Evolutionary conservation across 192 early-diverging fungal species (phyloP), one percentile per base, ranked within the genome.

Genomic region (Coemansia sp.): DNA sequence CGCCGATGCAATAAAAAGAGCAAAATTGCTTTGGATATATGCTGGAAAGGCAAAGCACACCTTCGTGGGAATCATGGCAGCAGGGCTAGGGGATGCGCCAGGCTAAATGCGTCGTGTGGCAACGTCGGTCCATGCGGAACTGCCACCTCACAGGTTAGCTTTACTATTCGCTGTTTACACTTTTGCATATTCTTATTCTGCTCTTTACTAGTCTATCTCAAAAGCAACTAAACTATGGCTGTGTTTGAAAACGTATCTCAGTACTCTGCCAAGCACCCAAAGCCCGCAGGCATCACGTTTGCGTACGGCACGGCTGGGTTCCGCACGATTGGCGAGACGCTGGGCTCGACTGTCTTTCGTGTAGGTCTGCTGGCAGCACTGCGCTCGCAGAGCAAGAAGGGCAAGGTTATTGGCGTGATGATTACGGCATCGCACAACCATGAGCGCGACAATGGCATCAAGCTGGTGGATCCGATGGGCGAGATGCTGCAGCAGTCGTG

Each of bases 371-470:
- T 99, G 45, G 96, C 94, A 11, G 89, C 88, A 25, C 85, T 99
- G 41, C 88, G 97, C 61, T 98, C 95, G 27, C 91, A 93, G 76
- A 89, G 86, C 72, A 84, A 94, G 57, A 75, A 86, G 27, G 92
- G 94, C 54, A 86, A 88, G 62, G 83, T 79, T 55, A 95, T 99
- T 63, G 97, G 97, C 57, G 88, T 93, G 39, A 98, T 99, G 97
- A 87, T 99, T 63, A 99, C 97, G 48, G 97, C 97, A 32, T 98
- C 95, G 25, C 97, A 99, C 84, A 99, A 99, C 79, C 91, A 93
- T 51, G 94, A 91, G 77, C 68, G 91, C 79, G 97, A 99, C 84
- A 99, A 99, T 72, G 97, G 97, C 59, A 93, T 97, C 72, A 99
- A 99, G 79, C 83, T 98, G 54, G 93, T 98, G 23, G 97, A 99